Conservation (phyloP, 2,329 filamentous ascomycete species). For the Fragosphaeria purpurea region DNA sequence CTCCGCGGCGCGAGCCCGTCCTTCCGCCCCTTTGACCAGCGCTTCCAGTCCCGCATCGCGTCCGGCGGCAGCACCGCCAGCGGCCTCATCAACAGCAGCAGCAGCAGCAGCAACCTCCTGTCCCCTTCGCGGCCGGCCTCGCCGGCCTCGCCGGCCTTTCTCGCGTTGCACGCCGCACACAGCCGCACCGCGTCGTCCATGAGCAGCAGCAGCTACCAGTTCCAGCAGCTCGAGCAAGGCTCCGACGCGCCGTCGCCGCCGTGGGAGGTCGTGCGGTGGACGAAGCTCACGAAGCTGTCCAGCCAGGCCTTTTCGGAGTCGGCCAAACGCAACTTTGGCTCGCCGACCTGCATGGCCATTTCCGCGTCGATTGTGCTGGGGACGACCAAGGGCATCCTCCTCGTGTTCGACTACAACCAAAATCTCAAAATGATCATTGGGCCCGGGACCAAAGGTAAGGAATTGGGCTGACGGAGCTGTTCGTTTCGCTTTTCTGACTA, state of each 20-base stretch:
- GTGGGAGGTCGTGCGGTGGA: slow-evolving; percentile 98
- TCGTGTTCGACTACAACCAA: slow-evolving; percentile 97
- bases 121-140: slow-evolving; percentile 65
- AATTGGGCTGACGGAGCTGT: background rate
- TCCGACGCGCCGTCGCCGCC: slow-evolving; percentile 62
- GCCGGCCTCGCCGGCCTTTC: slow-evolving; percentile 48
- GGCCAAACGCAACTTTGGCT: slow-evolving; percentile 84
- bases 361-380: slow-evolving; percentile 83
- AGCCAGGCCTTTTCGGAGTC: slow-evolving; percentile 85
- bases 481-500: background rate
- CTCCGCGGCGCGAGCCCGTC: slow-evolving; percentile 66
- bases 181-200: slow-evolving; percentile 37
- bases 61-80: slow-evolving; percentile 25
- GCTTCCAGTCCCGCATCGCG: slow-evolving; percentile 79
- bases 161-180: slow-evolving; percentile 57
- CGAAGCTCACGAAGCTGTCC: slow-evolving; percentile 79
- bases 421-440: slow-evolving; percentile 90
- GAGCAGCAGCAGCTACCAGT: slow-evolving; percentile 27
- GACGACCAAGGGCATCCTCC: slow-evolving; percentile 85
- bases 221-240: slow-evolving; percentile 44
- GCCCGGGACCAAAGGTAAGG: slow-evolving; percentile 74
- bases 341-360: slow-evolving; percentile 79
- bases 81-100: background rate
- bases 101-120: slow-evolving; percentile 32
- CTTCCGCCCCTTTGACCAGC: slow-evolving; percentile 85